phyloP scores from a whole-genome alignment of 2,329 filamentous ascomycete species.

The Aspergillus pseudonomiae region DNA sequence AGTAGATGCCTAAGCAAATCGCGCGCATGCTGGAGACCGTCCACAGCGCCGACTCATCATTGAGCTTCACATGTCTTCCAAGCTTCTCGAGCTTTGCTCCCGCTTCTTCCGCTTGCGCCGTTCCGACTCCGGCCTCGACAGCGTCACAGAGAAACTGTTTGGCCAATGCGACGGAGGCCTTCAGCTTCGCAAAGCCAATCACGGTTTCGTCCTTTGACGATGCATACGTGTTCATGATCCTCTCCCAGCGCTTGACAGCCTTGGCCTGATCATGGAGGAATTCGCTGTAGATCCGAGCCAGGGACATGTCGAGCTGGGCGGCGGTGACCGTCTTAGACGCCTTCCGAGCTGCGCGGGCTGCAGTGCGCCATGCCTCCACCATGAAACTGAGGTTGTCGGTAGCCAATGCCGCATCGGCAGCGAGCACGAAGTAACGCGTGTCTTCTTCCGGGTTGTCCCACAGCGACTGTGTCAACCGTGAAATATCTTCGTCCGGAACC shows the following conservation, averaged over 20 bases:
- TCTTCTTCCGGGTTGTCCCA: background rate
- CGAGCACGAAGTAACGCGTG: background rate
- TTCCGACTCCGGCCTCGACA: slow-evolving; percentile 8
- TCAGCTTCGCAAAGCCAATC: slow-evolving; percentile 1
- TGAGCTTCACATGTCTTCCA: background rate
- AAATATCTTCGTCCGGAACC: slow-evolving; percentile 2
- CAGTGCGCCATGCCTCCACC: background rate
- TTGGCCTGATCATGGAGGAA: slow-evolving; percentile 10
- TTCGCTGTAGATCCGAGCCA: slow-evolving; percentile 14
- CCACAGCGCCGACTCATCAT: background rate
- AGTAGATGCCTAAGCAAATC: slow-evolving; percentile 11
- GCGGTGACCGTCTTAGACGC: slow-evolving; percentile 8
- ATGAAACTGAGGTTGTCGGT: slow-evolving; percentile 11
- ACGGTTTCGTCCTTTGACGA: slow-evolving; percentile 5
- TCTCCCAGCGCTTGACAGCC: slow-evolving; percentile 13
- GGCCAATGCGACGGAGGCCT: slow-evolving; percentile 7
- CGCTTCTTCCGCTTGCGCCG: background rate
- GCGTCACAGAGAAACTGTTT: slow-evolving; percentile 8
- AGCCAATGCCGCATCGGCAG: background rate
- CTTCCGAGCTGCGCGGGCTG: slow-evolving; percentile 8
- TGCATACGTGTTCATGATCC: slow-evolving; percentile 12
- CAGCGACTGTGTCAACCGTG: background rate
- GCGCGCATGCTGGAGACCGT: background rate
- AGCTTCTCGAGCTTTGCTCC: slow-evolving; percentile 10
- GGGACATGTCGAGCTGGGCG: slow-evolving; percentile 9